Conservation (phyloP, 768 basidiomycete genomes). For the Holtermanniella nyarrowii region DNA sequence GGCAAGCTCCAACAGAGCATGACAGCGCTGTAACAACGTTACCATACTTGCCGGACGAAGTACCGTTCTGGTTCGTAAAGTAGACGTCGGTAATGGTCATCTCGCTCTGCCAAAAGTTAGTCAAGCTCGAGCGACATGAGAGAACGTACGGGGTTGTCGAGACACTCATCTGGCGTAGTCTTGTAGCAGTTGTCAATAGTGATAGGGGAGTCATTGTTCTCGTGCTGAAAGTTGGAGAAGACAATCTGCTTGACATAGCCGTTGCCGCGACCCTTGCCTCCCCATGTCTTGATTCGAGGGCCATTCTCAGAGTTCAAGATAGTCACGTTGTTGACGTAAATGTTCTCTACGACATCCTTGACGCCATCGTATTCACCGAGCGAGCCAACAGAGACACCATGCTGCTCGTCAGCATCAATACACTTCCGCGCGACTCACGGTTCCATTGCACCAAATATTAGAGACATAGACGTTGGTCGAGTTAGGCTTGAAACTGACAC, state of each 20-base stretch:
- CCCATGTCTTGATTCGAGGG: conserved; percentile 50
- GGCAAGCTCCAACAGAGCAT: neutral
- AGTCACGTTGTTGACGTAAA: conserved; percentile 51
- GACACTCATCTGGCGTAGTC: neutral
- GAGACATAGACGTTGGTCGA: conserved; percentile 53
- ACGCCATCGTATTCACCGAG: conserved; percentile 47
- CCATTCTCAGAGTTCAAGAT: conserved; percentile 59
- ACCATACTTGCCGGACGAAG: conserved; percentile 1
- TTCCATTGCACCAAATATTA: conserved; percentile 49
- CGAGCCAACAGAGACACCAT: conserved; percentile 55
- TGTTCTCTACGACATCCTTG: conserved; percentile 54
- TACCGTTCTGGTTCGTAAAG: neutral
- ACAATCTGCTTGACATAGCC: neutral
- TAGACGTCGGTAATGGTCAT: conserved; percentile 1
- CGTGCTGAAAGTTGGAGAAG: conserved; percentile 3
- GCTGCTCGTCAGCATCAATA: conserved; percentile 36
- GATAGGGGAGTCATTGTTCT: conserved; percentile 3
- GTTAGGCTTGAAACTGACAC: conserved; percentile 50
- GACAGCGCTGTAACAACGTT: conserved; percentile 2
- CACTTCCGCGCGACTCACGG: neutral
- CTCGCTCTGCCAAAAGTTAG: neutral
- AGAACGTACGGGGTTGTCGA: neutral
- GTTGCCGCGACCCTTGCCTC: conserved; percentile 1
- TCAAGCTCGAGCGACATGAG: neutral
- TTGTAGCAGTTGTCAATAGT: conserved; percentile 2